These are phyloP conservation scores for Lipomyces oligophaga DNA, from an alignment of 805 yeast species.

Conservation along the genomic window DNA sequence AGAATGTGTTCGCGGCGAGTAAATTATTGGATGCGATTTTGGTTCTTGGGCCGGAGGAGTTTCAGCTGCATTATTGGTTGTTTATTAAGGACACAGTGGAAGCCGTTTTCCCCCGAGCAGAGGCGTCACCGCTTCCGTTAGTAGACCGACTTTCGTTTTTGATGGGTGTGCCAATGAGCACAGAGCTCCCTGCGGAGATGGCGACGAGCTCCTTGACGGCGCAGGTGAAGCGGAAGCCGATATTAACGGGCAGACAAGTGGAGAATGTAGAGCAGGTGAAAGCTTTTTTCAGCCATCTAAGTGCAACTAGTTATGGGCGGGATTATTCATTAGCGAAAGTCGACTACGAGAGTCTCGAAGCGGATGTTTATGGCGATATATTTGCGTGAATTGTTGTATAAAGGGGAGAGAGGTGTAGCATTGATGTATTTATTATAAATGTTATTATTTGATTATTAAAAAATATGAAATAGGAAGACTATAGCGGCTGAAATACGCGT, in stretches of 20 bases:
- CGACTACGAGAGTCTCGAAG: conserved; percentile 14
- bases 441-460: not conserved
- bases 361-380: conserved; percentile 22
- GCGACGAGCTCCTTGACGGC: conserved; percentile 9
- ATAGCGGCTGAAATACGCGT: not conserved
- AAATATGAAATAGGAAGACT: too few species aligned
- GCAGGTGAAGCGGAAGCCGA: conserved; percentile 40
- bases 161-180: conserved; percentile 32
- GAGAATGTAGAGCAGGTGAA: conserved; percentile 48
- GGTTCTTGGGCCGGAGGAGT: conserved; percentile 66
- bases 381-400: conserved; percentile 12
- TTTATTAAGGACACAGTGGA: conserved; percentile 69
- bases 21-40: conserved; percentile 75
- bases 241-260: conserved; percentile 40
- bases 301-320: conserved; percentile 39
- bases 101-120: conserved; percentile 46
- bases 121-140: conserved; percentile 32
- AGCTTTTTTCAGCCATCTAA: conserved; percentile 61
- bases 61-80: conserved; percentile 78
- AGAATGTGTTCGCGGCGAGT: conserved; percentile 54
- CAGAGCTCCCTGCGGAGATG: conserved; percentile 6
- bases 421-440: too few species aligned
- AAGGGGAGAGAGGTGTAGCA: too few species aligned
- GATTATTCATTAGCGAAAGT: conserved; percentile 18
- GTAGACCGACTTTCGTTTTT: conserved; percentile 46